A percentile compares a stretch with the other conserved stretches of the same genome.
Evolutionary conservation across 176 grass and related monocot genomes (phyloP).

Genomic region (Lolium multiflorum): DNA sequence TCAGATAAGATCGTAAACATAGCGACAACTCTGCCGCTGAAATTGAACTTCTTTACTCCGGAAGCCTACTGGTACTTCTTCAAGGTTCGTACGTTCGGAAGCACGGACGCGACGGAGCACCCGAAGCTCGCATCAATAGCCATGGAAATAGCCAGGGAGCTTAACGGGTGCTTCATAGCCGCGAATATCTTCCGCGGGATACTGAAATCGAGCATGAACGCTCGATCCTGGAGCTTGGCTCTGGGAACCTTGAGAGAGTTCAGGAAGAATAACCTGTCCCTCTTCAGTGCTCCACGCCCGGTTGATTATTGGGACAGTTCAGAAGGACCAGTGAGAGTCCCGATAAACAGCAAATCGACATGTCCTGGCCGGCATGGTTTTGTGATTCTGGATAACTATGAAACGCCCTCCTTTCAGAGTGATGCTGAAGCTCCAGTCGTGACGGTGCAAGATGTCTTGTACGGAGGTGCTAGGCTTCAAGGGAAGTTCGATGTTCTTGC

Average conservation of each 20-base stretch:
- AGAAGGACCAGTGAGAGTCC: not conserved
- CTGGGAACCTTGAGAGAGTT: not conserved
- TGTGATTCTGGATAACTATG: conserved; percentile 6
- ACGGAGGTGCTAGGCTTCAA: not conserved
- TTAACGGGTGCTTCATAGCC: conserved; percentile 7
- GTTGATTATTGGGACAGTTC: not conserved
- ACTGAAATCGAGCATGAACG: conserved; percentile 10
- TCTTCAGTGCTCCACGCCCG: not conserved
- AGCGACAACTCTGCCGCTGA: conserved; percentile 14
- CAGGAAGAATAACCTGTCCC: not conserved
- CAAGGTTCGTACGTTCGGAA: conserved; percentile 28
- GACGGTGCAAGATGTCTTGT: not conserved
- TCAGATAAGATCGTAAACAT: not conserved
- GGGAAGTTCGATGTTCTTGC: conserved; percentile 3
- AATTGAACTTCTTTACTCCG: not conserved
- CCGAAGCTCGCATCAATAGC: conserved; percentile 17
- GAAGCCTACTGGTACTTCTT: conserved; percentile 37
- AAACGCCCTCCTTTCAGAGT: not conserved
- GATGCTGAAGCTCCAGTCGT: not conserved
- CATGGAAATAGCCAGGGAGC: not conserved
- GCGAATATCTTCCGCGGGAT: not conserved
- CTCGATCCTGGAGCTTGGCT: not conserved
- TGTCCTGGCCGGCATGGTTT: not conserved
- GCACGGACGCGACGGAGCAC: conserved; percentile 23
- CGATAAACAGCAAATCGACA: not conserved